Conservation (phyloP, 2,329 filamentous ascomycete species). For the Pseudocercospora cruenta region DNA sequence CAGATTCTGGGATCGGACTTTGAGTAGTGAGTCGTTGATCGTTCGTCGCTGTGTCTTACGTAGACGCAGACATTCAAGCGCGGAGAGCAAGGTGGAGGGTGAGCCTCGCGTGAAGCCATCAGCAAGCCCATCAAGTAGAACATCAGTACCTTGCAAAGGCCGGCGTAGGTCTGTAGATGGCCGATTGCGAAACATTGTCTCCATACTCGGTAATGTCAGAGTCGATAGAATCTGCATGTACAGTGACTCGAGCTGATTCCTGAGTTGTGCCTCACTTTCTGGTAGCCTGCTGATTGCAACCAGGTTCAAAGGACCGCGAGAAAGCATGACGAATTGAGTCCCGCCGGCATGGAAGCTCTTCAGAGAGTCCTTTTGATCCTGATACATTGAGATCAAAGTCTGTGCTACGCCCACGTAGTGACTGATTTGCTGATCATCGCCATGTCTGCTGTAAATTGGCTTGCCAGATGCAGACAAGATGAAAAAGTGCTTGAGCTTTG, state of each 20-base stretch:
- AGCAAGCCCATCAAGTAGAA: conserved; percentile 84
- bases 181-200: conserved; percentile 82
- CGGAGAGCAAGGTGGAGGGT: conserved; percentile 82
- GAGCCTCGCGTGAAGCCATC: conserved; percentile 95
- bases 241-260: conserved; percentile 84
- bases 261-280: conserved; percentile 89
- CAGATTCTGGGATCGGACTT: conserved; percentile 73
- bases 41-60: conserved; percentile 82
- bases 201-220: conserved; percentile 82
- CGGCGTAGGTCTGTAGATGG: conserved; percentile 93
- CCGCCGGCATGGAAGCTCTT: conserved; percentile 84
- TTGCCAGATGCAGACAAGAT: conserved; percentile 96
- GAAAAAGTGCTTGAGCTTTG: conserved; percentile 95
- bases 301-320: conserved; percentile 85
- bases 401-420: conserved; percentile 94
- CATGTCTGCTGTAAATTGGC: conserved; percentile 94
- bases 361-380: conserved; percentile 75
- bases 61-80: conserved; percentile 89
- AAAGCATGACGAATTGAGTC: conserved; percentile 81
- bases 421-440: conserved; percentile 85
- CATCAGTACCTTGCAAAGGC: conserved; percentile 88
- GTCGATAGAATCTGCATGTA: conserved; percentile 99
- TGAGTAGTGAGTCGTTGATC: conserved; percentile 87
- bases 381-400: conserved; percentile 96
- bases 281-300: conserved; percentile 88